These are phyloP conservation scores for Talaromyces amestolkiae DNA, from an alignment of 2,329 filamentous ascomycete species.

Conservation along the genomic window DNA sequence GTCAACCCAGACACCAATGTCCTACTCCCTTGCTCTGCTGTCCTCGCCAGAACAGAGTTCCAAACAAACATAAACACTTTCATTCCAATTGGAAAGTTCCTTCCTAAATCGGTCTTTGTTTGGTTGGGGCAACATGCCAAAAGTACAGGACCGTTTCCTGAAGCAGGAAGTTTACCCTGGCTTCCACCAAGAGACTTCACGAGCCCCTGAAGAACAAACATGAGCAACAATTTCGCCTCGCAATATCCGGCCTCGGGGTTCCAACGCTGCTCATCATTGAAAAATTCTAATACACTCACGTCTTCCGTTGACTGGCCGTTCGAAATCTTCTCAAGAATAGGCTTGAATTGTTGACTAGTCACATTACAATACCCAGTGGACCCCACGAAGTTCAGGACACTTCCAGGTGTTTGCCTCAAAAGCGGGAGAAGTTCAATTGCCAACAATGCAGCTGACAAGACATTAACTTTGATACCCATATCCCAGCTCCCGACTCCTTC, in stretches of 20 bases:
- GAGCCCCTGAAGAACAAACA: conserved; percentile 18
- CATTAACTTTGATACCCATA: conserved; percentile 14
- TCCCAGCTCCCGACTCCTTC: conserved; percentile 13
- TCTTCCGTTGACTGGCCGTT: background rate
- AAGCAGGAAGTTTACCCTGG: background rate
- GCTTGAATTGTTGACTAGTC: conserved; percentile 10
- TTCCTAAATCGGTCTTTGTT: conserved; percentile 12
- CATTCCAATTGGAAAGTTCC: conserved; percentile 2
- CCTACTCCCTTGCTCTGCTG: conserved; percentile 13
- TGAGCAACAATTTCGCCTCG: conserved; percentile 15
- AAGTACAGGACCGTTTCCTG: background rate
- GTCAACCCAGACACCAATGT: conserved; percentile 14
- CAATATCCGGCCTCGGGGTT: background rate
- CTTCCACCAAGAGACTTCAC: conserved; percentile 15
- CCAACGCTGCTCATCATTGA: conserved; percentile 13
- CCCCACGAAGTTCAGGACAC: conserved; percentile 16
- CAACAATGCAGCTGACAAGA: conserved; percentile 15
- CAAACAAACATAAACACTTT: conserved; percentile 2
- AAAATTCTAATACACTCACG: background rate
- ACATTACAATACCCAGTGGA: conserved; percentile 10
- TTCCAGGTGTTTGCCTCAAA: conserved; percentile 5
- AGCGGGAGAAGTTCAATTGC: conserved; percentile 15
- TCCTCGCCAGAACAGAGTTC: conserved; percentile 14
- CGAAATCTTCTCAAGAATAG: background rate
- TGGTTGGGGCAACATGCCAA: conserved; percentile 17